A percentile compares a stretch with the other conserved stretches of the same genome.
These are phyloP conservation scores for Cyclostephanos invisitatus DNA, from an alignment of 108 stramenopile species.

Conservation along the genomic window DNA sequence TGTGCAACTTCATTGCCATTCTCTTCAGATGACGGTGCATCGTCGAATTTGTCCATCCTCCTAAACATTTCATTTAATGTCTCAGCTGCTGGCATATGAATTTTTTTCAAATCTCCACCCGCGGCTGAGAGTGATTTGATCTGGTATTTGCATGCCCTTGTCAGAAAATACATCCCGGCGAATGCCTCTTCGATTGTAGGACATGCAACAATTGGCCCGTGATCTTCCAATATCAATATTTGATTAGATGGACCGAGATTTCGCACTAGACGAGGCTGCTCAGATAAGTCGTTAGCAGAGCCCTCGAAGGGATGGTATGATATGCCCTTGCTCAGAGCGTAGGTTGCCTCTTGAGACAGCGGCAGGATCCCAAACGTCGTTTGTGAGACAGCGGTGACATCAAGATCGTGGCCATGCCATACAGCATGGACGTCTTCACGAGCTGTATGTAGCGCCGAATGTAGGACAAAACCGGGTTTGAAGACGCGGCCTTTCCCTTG, in stretches of 20 bases:
- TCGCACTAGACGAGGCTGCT: conserved; percentile 43
- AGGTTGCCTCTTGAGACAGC: conserved; percentile 48
- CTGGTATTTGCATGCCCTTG: conserved; percentile 48
- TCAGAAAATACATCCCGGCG: conserved; percentile 48
- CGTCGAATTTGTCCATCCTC: conserved; percentile 49
- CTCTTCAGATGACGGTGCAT: conserved; percentile 24
- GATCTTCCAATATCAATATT: conserved; percentile 48
- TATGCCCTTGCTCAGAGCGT: conserved; percentile 44
- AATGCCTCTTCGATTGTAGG: conserved; percentile 50
- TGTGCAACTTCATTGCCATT: neutral
- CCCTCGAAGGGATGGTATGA: conserved; percentile 53
- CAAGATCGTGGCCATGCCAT: conserved; percentile 52
- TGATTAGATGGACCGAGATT: conserved; percentile 49
- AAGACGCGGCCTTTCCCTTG: conserved; percentile 41
- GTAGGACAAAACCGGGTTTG: conserved; percentile 48
- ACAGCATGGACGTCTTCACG: conserved; percentile 47
- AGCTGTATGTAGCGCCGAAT: conserved; percentile 42
- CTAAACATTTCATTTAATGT: conserved; percentile 34
- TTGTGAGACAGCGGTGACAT: conserved; percentile 41
- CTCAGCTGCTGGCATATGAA: conserved; percentile 37
- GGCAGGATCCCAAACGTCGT: conserved; percentile 50
- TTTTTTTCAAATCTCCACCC: conserved; percentile 41
- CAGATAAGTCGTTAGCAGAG: conserved; percentile 31
- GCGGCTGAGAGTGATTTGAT: conserved; percentile 35
- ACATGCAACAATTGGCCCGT: conserved; percentile 50